A percentile compares a stretch with the other conserved stretches of the same genome.
These are phyloP conservation scores for Glaciozyma martinii DNA, from an alignment of 768 basidiomycete genomes.

Conservation along the genomic window DNA sequence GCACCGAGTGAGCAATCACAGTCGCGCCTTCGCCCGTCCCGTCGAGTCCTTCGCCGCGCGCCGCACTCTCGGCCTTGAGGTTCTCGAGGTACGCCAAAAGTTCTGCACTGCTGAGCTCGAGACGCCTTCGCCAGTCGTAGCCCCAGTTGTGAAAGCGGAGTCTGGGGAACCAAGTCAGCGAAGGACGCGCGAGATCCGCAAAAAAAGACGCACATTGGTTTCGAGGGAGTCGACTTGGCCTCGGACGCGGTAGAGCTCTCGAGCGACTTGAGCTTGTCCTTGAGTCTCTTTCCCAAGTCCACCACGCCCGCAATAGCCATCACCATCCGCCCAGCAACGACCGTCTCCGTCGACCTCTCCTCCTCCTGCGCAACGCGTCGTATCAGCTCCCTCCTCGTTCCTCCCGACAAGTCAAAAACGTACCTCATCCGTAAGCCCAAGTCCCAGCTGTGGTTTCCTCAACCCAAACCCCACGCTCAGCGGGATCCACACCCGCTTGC, in stretches of 20 bases:
- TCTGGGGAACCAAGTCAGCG: neutral
- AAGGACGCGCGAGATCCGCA: neutral
- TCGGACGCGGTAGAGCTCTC: neutral
- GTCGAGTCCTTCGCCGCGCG: conserved; percentile 14
- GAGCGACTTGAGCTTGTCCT: conserved; percentile 7
- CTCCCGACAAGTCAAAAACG: neutral
- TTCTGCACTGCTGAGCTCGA: conserved; percentile 19
- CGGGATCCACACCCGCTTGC: conserved; percentile 28
- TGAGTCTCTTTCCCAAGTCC: conserved; percentile 24
- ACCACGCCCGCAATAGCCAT: conserved; percentile 18
- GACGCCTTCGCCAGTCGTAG: conserved; percentile 30
- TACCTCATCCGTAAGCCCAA: conserved; percentile 28
- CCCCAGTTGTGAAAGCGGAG: conserved; percentile 24
- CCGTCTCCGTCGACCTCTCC: conserved; percentile 13
- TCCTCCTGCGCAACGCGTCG: neutral
- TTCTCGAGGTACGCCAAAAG: neutral
- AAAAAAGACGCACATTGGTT: neutral
- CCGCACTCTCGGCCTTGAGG: conserved; percentile 12
- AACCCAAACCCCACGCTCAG: conserved; percentile 27
- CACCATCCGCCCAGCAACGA: conserved; percentile 24
- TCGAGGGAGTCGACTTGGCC: neutral
- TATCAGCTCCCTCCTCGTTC: neutral
- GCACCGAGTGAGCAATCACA: conserved; percentile 20
- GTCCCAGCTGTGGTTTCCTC: conserved; percentile 21
- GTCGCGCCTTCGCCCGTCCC: conserved; percentile 19